Base-by-base conservation (phyloP, 306 rosid species). In the barrel medic (Medicago truncatula) region DNA sequence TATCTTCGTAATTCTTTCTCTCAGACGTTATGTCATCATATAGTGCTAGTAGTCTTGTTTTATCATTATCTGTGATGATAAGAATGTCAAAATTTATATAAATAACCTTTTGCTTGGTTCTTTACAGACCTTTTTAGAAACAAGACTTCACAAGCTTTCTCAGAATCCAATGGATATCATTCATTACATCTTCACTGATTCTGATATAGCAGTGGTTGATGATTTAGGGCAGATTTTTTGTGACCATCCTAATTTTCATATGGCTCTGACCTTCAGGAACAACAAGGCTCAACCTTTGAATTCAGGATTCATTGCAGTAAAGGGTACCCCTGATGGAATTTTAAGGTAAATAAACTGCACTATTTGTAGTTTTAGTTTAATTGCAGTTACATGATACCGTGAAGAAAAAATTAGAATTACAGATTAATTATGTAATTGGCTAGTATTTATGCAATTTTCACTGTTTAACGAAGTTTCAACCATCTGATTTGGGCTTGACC, bases 271-370 rank as follows among this genome's bases (percentile, higher is more conserved):
- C 61, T 95, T 92, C 73, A 85, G 97, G 80, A 95, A 95, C 86
- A 92, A 95, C 81, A 95, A 86, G 67, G 97, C 79, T 61, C 98
- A 95, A 66, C 98, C 98, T 74, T 71, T 95, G 71, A 95, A 95
- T 88, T 95, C 97, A 12, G 97, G 98, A 70, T 95, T 92, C 83
- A 90, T 95, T 78, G 98, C 96, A 64, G 96, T 92, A 40, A 89
- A 89, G 92, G 97, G 97, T 72, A 89, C 98, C 57, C 75, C 73
- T 38, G 96, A 84, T 47, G 96, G 97, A 59, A 80, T 95, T 80
- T 80, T 81, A 74, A 95, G 97, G 98, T 95, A 70, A 66, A 25
- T 71, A 50, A 46, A 43, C 76, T 36, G 46, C 11, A 57, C 69
- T 23, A 16, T 46, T 31, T 53, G 23, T 49, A 14, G 18, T 68